Evolutionary conservation across 192 early-diverging fungal species (phyloP).

Genomic region (Coemansia sp.): DNA sequence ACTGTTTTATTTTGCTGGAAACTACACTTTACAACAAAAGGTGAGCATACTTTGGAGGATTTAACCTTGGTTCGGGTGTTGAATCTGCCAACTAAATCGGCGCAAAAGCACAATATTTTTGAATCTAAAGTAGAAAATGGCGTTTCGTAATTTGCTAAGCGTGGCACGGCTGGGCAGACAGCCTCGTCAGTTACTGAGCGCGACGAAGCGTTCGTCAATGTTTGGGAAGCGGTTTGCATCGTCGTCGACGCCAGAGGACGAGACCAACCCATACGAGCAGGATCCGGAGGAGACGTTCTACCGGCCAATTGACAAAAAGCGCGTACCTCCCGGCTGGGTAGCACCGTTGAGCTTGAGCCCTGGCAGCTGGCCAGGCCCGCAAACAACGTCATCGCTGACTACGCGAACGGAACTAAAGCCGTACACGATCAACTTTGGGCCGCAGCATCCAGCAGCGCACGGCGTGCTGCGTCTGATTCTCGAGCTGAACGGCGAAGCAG

Average conservation of each 20-base stretch:
- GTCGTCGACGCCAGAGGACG: slow-evolving; percentile 5
- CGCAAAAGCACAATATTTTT: background rate
- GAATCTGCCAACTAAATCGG: background rate
- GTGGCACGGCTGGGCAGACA: slow-evolving; percentile 18
- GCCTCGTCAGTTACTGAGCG: background rate
- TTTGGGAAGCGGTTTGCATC: slow-evolving; percentile 20
- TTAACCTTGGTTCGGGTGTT: background rate
- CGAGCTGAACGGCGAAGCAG: slow-evolving; percentile 89
- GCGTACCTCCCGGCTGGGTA: slow-evolving; percentile 42
- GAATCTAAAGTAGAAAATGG: slow-evolving; percentile 7
- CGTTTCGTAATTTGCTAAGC: slow-evolving; percentile 41
- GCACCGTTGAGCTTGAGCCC: slow-evolving; percentile 44
- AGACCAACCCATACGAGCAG: slow-evolving; percentile 8
- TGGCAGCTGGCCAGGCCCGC: slow-evolving; percentile 46
- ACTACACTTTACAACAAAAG: background rate
- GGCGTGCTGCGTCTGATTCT: slow-evolving; percentile 91
- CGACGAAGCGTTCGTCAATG: background rate
- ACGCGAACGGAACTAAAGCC: slow-evolving; percentile 58
- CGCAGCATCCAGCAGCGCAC: slow-evolving; percentile 99
- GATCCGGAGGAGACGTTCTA: slow-evolving; percentile 40
- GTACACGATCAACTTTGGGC: slow-evolving; percentile 99
- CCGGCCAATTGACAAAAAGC: slow-evolving; percentile 28
- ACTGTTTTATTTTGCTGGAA: background rate
- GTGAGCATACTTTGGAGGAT: background rate
- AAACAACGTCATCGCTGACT: slow-evolving; percentile 29